Evolutionary conservation across 202 grass and related monocot genomes (phyloP).

Genomic region (Sporobolus alterniflorus): DNA sequence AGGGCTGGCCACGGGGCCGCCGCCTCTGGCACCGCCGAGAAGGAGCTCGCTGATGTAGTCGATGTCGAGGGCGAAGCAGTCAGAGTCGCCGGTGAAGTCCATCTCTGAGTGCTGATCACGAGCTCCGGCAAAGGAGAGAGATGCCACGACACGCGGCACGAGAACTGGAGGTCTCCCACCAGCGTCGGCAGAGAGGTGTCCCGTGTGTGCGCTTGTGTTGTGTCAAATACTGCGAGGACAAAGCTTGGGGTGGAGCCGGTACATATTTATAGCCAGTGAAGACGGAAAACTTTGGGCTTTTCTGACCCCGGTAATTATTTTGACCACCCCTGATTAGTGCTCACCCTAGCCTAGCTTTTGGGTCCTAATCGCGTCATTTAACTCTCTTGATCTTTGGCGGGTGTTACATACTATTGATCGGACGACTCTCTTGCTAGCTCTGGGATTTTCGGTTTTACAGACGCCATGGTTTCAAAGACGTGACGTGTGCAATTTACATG

Average conservation of each 20-base stretch:
- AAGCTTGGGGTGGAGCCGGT: background rate
- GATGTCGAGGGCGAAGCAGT: conserved; percentile 27
- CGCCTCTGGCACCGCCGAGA: background rate
- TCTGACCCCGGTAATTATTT: background rate
- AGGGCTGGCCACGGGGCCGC: background rate
- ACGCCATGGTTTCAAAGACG: no score
- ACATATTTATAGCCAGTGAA: conserved; percentile 11
- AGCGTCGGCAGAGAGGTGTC: background rate
- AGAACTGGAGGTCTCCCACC: background rate
- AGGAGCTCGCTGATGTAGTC: conserved; percentile 42
- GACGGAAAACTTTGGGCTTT: background rate
- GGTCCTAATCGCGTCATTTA: background rate
- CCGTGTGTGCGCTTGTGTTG: background rate
- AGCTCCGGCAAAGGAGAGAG: background rate
- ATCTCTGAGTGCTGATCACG: background rate
- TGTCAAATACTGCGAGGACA: conserved; percentile 15
- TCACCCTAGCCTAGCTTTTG: background rate
- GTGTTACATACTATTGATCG: background rate
- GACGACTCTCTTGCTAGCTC: no score
- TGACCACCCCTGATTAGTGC: conserved; percentile 1
- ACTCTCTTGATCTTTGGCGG: background rate
- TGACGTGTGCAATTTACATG: no score
- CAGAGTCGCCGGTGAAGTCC: conserved; percentile 42
- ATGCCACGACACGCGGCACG: background rate
- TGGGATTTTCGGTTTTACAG: no score